These are phyloP conservation scores for Sicyos baderoa DNA, from an alignment of 306 rosid genomes.

Conservation along the genomic window DNA sequence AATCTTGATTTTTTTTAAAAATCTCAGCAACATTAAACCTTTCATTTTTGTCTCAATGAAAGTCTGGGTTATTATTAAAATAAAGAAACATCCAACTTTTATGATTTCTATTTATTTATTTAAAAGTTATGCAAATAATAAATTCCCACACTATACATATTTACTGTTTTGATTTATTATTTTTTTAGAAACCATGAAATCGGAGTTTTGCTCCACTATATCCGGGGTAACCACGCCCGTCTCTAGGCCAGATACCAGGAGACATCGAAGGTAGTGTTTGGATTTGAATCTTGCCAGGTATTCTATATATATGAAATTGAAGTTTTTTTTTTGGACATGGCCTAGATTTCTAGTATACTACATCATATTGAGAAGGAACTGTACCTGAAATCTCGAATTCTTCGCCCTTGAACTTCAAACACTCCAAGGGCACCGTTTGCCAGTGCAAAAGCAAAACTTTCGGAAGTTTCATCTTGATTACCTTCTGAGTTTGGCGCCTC, in stretches of 20 bases:
- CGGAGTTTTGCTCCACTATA: no score
- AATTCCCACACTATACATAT: not conserved
- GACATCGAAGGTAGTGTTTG: no score
- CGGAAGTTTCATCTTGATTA: slow-evolving; percentile 73
- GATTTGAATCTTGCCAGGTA: not conserved
- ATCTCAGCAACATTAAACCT: not conserved
- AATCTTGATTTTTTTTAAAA: not conserved
- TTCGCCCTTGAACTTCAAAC: slow-evolving; percentile 90
- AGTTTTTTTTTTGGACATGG: not conserved
- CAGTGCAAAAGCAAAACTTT: slow-evolving; percentile 93
- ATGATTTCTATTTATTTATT: not conserved
- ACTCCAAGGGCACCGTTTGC: slow-evolving; percentile 97
- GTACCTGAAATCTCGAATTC: slow-evolving; percentile 94
- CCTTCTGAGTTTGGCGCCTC: slow-evolving; percentile 61
- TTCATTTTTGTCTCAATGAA: no score
- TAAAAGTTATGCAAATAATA: not conserved
- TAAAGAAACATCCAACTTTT: not conserved
- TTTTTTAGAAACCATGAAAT: no score
- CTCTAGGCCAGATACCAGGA: no score
- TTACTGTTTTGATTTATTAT: not conserved
- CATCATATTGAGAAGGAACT: slow-evolving; percentile 22
- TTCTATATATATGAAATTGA: not conserved
- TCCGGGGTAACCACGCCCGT: no score
- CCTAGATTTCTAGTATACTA: slow-evolving; percentile 5
- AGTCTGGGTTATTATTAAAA: no score